Evolutionary conservation across 257 asterid genomes (phyloP).

Genomic region (Scutellaria galericulata): DNA sequence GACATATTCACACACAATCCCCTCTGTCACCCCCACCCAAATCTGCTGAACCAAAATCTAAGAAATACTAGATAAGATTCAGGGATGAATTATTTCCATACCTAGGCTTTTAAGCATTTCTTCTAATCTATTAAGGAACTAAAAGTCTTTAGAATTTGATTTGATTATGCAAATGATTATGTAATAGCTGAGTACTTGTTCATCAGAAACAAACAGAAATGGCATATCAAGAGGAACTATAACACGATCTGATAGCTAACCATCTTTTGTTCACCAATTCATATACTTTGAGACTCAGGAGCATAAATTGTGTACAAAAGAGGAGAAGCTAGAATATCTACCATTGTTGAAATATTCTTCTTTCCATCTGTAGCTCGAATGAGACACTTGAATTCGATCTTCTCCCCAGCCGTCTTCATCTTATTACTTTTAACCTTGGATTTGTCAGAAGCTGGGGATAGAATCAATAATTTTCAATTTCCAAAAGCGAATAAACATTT

Average conservation of each 20-base stretch:
- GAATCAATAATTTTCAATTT: constrained; percentile 13
- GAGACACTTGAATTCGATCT: constrained; percentile 72
- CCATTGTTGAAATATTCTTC: constrained; percentile 77
- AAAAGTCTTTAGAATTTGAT: constrained; percentile 11
- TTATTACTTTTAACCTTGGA: constrained; percentile 71
- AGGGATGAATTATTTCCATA: neutral
- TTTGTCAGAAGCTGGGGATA: constrained; percentile 72
- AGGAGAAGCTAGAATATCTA: constrained; percentile 29
- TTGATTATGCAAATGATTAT: neutral
- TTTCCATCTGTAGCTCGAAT: constrained; percentile 89
- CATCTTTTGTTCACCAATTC: constrained; percentile 26
- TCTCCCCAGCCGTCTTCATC: constrained; percentile 71
- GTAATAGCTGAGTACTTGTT: neutral
- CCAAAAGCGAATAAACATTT: constrained; percentile 19
- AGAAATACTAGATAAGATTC: neutral
- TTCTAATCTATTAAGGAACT: neutral
- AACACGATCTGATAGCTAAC: neutral
- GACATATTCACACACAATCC: too few relatives aligned
- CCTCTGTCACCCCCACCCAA: too few relatives aligned
- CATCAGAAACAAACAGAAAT: constrained; percentile 1
- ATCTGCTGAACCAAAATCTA: too few relatives aligned
- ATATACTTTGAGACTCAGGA: constrained; percentile 13
- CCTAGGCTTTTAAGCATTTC: neutral
- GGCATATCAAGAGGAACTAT: constrained; percentile 14
- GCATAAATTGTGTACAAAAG: constrained; percentile 25